phyloP scores from a whole-genome alignment of 2,329 filamentous ascomycete genomes.

The Aspergillus sp. region DNA sequence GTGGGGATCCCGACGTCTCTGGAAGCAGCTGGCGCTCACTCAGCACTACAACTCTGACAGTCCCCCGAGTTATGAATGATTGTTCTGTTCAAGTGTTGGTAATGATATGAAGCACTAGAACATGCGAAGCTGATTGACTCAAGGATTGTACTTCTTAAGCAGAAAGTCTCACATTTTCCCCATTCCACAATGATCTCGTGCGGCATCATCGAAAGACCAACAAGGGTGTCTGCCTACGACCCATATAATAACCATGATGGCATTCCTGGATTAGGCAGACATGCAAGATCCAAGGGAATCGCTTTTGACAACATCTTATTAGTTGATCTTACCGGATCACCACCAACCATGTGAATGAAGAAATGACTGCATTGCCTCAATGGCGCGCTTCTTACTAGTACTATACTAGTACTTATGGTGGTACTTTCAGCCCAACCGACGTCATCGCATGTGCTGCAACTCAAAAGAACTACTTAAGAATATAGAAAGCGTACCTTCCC shows the following conservation, averaged over 20 bases:
- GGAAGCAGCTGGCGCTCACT: background rate
- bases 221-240: background rate
- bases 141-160: background rate
- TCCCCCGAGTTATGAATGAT: background rate
- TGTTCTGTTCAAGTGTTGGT: background rate
- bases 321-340: background rate
- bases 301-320: background rate
- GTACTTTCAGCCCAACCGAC: slow-evolving; percentile 5
- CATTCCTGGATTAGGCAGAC: background rate
- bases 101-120: background rate
- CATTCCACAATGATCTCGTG: background rate
- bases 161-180: background rate
- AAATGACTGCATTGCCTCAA: background rate
- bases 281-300: background rate
- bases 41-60: background rate
- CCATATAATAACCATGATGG: background rate
- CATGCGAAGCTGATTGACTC: background rate
- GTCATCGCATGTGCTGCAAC: slow-evolving; percentile 8
- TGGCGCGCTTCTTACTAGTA: background rate
- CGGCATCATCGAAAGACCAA: background rate
- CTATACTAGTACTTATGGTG: background rate
- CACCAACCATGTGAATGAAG: background rate
- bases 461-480: background rate
- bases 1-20: slow-evolving; percentile 4
- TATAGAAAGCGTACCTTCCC: slow-evolving; percentile 3